phyloP scores from a whole-genome alignment of 768 basidiomycete genomes.

The Lactarius hatsudake region DNA sequence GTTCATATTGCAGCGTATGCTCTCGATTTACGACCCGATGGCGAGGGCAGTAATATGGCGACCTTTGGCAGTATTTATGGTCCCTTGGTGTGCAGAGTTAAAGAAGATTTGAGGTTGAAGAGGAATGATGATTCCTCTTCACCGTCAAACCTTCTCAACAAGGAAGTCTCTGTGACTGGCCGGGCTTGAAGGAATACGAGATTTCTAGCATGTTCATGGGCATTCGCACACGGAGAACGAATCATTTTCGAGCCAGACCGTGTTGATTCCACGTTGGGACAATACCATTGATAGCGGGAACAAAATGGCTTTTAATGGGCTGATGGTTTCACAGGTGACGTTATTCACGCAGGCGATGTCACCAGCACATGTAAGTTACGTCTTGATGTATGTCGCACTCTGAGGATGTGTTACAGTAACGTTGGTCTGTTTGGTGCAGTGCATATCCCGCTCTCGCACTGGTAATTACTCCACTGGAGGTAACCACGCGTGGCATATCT shows the following conservation, averaged over 20 bases:
- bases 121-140: neutral
- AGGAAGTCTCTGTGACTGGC: neutral
- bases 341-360: neutral
- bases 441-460: conserved; percentile 56
- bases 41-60: neutral
- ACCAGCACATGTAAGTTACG: neutral
- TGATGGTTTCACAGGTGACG: neutral
- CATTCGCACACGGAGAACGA: neutral
- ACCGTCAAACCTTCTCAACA: neutral
- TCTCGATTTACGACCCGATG: neutral
- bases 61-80: neutral
- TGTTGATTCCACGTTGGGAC: neutral
- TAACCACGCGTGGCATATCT: no score
- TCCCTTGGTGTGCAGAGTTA: neutral
- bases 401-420: neutral
- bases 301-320: neutral
- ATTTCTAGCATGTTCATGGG: neutral
- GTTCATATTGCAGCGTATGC: neutral
- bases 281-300: neutral
- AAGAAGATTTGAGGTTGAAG: neutral
- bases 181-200: neutral
- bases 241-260: neutral
- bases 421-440: conserved; percentile 26
- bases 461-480: conserved; percentile 45
- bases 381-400: neutral